Conservation (phyloP, 2,329 filamentous ascomycete genomes). For the Phyllosticta paracitricarpa region DNA sequence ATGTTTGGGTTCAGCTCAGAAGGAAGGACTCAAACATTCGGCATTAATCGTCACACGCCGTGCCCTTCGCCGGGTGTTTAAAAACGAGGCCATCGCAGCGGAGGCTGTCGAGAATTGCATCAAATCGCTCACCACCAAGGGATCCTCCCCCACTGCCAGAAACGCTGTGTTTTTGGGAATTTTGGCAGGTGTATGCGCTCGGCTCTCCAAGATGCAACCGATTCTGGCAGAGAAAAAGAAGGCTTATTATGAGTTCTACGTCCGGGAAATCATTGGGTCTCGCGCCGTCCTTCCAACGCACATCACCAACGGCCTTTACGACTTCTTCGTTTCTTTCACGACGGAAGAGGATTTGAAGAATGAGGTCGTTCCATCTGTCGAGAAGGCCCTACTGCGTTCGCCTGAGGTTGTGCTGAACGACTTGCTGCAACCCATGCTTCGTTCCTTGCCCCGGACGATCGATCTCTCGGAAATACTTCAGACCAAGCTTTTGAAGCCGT, state of each 20-base stretch:
- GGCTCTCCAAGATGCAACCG: conserved; percentile 53
- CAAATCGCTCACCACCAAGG: conserved; percentile 58
- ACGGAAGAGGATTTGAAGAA: conserved; percentile 64
- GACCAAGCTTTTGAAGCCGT: conserved; percentile 67
- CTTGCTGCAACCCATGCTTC: conserved; percentile 62
- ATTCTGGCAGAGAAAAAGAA: conserved; percentile 57
- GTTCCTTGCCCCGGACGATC: conserved; percentile 56
- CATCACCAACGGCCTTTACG: conserved; percentile 60
- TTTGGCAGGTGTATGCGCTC: conserved; percentile 75
- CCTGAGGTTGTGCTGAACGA: conserved; percentile 82
- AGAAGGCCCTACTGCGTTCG: conserved; percentile 79
- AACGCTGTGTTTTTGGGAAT: conserved; percentile 75
- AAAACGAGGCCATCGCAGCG: conserved; percentile 46
- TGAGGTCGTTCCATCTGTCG: conserved; percentile 68
- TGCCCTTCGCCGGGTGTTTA: conserved; percentile 65
- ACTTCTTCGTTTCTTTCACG: conserved; percentile 74
- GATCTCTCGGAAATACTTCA: conserved; percentile 70
- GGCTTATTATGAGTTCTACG: conserved; percentile 72
- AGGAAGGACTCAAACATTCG: conserved; percentile 57
- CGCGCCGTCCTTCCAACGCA: conserved; percentile 60
- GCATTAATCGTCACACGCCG: conserved; percentile 70
- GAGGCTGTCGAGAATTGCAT: conserved; percentile 56
- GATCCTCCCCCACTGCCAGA: conserved; percentile 50
- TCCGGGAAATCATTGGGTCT: conserved; percentile 75
- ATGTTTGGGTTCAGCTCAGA: conserved; percentile 50